Conservation (phyloP, 1,284 basidiomycete genomes). For the Cutaneotrichosporon cyanovorans region DNA sequence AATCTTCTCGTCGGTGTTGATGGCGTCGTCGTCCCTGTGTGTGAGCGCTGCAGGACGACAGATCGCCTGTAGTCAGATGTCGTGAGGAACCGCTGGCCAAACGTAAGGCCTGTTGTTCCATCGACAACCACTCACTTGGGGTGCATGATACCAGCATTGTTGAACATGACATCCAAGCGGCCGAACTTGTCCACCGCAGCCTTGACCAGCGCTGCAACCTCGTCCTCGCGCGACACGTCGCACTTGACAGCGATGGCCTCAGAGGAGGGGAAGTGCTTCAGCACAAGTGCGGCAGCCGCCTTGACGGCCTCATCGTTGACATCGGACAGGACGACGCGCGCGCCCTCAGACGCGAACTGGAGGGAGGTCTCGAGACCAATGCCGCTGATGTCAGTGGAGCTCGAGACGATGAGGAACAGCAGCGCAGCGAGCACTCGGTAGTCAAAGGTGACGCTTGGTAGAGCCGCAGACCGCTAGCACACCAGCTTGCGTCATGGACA, state of each 20-base stretch:
- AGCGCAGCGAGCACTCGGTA: background rate
- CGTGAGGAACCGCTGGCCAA: too few species aligned
- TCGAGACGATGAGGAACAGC: background rate
- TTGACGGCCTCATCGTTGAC: constrained; percentile 73
- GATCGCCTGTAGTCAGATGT: too few species aligned
- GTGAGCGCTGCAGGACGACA: too few species aligned
- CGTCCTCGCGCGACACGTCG: constrained; percentile 80
- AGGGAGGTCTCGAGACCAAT: constrained; percentile 90
- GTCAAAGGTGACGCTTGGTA: too few species aligned
- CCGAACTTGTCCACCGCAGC: constrained; percentile 75
- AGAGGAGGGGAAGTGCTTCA: constrained; percentile 60
- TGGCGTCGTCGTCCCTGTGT: constrained; percentile 72
- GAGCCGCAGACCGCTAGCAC: too few species aligned
- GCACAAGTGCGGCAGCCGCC: constrained; percentile 60
- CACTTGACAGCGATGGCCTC: constrained; percentile 64
- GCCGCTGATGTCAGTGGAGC: constrained; percentile 47
- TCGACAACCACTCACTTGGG: constrained; percentile 43
- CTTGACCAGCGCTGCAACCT: constrained; percentile 74
- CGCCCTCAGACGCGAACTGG: constrained; percentile 87
- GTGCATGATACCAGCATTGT: constrained; percentile 96
- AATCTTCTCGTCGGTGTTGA: constrained; percentile 90
- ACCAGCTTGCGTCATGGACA: too few species aligned
- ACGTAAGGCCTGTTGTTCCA: too few species aligned
- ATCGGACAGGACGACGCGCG: constrained; percentile 76
- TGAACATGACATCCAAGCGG: constrained; percentile 86